These are phyloP conservation scores for Zygosaccharomyces rouxii DNA, from an alignment of 805 yeast genomes.

Conservation along the genomic window DNA sequence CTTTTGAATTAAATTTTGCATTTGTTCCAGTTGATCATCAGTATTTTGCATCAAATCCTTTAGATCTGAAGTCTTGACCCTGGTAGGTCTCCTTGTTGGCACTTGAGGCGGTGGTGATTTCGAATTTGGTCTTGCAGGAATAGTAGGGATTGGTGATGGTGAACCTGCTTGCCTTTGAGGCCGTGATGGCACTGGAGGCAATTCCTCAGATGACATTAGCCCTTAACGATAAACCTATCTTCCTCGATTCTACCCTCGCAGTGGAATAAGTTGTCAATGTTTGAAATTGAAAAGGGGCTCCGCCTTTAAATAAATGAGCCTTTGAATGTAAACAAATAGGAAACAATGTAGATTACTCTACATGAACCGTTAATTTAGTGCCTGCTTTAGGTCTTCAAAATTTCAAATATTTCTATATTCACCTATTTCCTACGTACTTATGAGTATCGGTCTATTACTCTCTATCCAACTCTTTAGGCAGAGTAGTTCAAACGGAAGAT, in stretches of 20 bases:
- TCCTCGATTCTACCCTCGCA: not conserved
- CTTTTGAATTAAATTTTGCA: constrained; percentile 7
- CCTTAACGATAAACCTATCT: not conserved
- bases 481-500: constrained; percentile 91
- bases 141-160: constrained; percentile 8
- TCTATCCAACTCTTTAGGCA: constrained; percentile 35
- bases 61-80: constrained; percentile 11
- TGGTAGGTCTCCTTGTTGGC: constrained; percentile 11
- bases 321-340: not conserved
- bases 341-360: not conserved
- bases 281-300: constrained; percentile 1
- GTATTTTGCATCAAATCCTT: constrained; percentile 14
- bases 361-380: no score
- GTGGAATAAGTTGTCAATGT: not conserved
- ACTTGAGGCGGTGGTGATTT: constrained; percentile 11
- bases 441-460: not conserved
- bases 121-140: constrained; percentile 12
- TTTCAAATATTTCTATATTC: constrained; percentile 3
- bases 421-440: constrained; percentile 2
- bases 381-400: no score
- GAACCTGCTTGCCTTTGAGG: constrained; percentile 13
- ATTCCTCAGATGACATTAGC: constrained; percentile 13
- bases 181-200: constrained; percentile 32
- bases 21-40: constrained; percentile 14
- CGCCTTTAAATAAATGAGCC: not conserved